Base-by-base conservation (phyloP, 2,329 filamentous ascomycete species). In the Paramyrothecium sp. region DNA sequence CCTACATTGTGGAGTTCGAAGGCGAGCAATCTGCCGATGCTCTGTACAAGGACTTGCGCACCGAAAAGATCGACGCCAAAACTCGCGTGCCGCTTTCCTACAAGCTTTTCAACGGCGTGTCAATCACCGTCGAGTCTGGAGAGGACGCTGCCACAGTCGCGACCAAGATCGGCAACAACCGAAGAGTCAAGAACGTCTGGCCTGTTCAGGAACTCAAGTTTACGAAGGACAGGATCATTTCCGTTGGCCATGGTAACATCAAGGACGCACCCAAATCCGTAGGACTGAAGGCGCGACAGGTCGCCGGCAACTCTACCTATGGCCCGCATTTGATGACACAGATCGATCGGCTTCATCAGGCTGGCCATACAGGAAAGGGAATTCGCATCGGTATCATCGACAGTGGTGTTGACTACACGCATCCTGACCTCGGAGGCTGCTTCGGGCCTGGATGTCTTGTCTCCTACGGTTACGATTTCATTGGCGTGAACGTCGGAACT, bases 371-470 rank as follows among this genome's bases (percentile, higher is more conserved):
- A 2, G 79, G 80, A 20, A 72, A 76, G 46, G 78, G 79, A 1
- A 64, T 78, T 30, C 73, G 71, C 21, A 69, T 82, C 19, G 78
- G 69, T 5, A 66, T 81, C 30, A 67, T 80, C 49, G 69, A 51
- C 49, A 26, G 21, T 21, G 49, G 49, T 17, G 23, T 82, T 23
- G 81, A 84, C 63, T 83, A 83, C 63, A 72, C 67, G 3, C 80
- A 83, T 57, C 79, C 79, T 13, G 78, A 78, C 8, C 74, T 84
- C 2, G 81, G 81, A 13, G 80, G 80, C 3, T 78, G 80, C 53
- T 83, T 83, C 58, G 81, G 81, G 2, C 62, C 71, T 17, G 80
- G 78, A 0, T 81, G 74, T 60, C 70, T 80, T 26, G 73, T 84
- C 13, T 70, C 72, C 7, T 75, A 74, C 58, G 81, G 81, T 2